phyloP scores from a whole-genome alignment of 805 yeast genomes.

The Lachancea sp. region DNA sequence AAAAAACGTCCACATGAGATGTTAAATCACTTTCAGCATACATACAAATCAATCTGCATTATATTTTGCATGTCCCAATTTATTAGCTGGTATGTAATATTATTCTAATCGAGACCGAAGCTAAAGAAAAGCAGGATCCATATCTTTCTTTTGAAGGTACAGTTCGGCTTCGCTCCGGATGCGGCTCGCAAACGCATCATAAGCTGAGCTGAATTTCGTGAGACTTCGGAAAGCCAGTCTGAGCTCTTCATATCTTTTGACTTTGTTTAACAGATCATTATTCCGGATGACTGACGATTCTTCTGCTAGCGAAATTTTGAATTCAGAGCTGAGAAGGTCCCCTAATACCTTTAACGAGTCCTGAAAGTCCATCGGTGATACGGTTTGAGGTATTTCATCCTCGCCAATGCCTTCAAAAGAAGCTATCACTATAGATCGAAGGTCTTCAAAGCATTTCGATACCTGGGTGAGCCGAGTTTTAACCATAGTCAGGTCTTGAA shows the following conservation, averaged over 20 bases:
- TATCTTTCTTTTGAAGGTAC: constrained; percentile 28
- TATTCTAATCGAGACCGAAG: too few species aligned
- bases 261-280: constrained; percentile 36
- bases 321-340: constrained; percentile 37
- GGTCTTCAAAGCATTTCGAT: constrained; percentile 39
- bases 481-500: constrained; percentile 40
- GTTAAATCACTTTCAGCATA: too few species aligned
- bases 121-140: constrained; percentile 4
- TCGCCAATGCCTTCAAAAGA: constrained; percentile 14
- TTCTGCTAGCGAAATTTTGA: constrained; percentile 17
- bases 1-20: not conserved
- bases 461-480: constrained; percentile 44
- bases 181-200: constrained; percentile 42
- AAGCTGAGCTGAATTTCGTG: constrained; percentile 44
- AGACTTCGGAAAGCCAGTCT: constrained; percentile 50
- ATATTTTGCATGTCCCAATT: not conserved
- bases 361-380: constrained; percentile 31
- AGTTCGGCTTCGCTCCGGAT: constrained; percentile 35
- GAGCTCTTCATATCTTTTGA: constrained; percentile 43
- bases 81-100: not conserved
- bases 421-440: constrained; percentile 36
- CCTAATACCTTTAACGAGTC: constrained; percentile 40
- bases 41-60: not conserved
- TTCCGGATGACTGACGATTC: constrained; percentile 31
- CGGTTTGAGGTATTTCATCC: constrained; percentile 16